Base-by-base conservation (phyloP, 169 alveolate species). In the Plasmodium sp. region DNA sequence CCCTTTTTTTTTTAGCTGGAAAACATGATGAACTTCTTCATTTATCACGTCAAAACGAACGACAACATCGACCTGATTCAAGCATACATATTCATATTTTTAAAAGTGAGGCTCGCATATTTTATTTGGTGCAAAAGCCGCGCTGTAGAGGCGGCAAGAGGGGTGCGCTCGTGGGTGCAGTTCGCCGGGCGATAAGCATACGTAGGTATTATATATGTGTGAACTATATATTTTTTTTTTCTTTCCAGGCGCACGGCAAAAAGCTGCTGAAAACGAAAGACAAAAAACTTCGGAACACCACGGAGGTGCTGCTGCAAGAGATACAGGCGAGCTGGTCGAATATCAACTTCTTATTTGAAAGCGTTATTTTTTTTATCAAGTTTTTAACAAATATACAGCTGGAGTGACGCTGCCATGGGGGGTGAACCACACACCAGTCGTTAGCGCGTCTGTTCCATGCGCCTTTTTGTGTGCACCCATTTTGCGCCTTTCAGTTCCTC, bases 361-460 rank as follows among this genome's bases (percentile, higher is more conserved):
- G 81, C 54, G 81, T 80, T 36, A 88, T 88, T 88, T 88, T 88
- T 88, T 88, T 88, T 88, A 88, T 88, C n/a, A 88, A 88, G 31
- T 88, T 88, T 88, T 88, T 88, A 56, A 88, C 94, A 88, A 88
- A 88, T 80, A 88, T 88, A 79, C 94, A 88, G 82, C 33, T 88
- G 36, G 94, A 88, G 82, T 88, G 81, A 79, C 81, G 9, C 16
- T 14, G 10, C 36, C 22, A 67, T 3, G 56, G 18, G 22, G 22
- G 9, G 14, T 36, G 58, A 54, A 56, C n/a, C 27, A 18, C 16
- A 5, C 58, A 67, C 36, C 56, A 33, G 41, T 84, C 33, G 71
- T 36, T 84, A 34, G 48, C 27, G 75, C 31, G 16, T 22, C 31
- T 27, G 27, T 18, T 16, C 16, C 56, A 39, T 82, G 18, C 18